phyloP scores from a whole-genome alignment of 371 early-diverging fungal species.

The Mortierella sp. region DNA sequence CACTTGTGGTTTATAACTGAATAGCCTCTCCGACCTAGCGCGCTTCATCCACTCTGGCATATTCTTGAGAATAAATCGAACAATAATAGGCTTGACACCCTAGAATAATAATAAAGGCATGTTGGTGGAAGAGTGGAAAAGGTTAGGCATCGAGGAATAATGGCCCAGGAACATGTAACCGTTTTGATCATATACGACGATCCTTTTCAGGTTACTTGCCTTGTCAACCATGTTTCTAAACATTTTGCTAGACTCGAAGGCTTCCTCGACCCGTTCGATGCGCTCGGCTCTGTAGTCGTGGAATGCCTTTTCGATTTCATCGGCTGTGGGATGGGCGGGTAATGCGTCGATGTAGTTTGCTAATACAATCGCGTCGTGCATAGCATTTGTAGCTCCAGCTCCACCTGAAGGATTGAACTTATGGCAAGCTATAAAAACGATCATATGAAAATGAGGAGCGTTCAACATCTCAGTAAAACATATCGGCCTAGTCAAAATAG shows the following conservation, averaged over 20 bases:
- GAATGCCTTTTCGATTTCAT: constrained; percentile 13
- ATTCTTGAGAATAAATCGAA: background rate
- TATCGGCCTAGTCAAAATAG: no score
- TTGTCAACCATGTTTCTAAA: background rate
- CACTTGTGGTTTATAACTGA: background rate
- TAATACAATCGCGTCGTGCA: constrained; percentile 22
- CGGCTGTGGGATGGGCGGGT: background rate
- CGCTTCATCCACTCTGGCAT: background rate
- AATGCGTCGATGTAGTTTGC: constrained; percentile 17
- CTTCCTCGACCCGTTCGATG: background rate
- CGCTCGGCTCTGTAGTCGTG: constrained; percentile 7
- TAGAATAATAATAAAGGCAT: background rate
- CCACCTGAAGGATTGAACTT: constrained; percentile 26
- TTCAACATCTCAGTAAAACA: no score
- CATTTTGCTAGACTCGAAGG: constrained; percentile 14
- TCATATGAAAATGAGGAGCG: background rate
- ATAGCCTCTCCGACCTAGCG: background rate
- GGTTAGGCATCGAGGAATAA: no score
- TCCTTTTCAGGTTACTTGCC: no score
- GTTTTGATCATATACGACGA: background rate
- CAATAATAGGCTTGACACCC: background rate
- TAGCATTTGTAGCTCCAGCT: constrained; percentile 24
- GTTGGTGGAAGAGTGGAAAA: no score
- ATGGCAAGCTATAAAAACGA: constrained; percentile 10
- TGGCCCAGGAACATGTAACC: no score